Evolutionary conservation across 1,139 yeast species (phyloP).

Genomic region (Pichia sp.): DNA sequence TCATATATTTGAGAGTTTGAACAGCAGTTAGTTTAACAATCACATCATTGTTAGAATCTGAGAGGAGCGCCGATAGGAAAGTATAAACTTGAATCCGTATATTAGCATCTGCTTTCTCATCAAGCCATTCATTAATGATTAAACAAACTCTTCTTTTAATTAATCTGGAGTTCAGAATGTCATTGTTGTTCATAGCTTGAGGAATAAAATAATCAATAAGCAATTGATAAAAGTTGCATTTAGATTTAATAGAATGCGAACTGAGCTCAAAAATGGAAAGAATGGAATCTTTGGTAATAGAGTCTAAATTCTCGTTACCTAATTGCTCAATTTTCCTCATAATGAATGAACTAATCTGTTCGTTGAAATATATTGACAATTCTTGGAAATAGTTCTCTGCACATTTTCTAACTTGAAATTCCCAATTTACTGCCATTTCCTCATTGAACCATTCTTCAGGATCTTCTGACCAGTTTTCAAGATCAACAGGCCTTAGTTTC

Average conservation of each 20-base stretch:
- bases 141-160: slow-evolving; percentile 71
- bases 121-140: slow-evolving; percentile 74
- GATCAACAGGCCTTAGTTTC: slow-evolving; percentile 62
- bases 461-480: slow-evolving; percentile 73
- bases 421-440: slow-evolving; percentile 72
- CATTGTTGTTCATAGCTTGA: slow-evolving; percentile 44
- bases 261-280: slow-evolving; percentile 78
- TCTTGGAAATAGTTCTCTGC: slow-evolving; percentile 82
- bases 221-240: slow-evolving; percentile 44
- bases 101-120: slow-evolving; percentile 53
- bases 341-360: slow-evolving; percentile 52
- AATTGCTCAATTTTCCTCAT: slow-evolving; percentile 57
- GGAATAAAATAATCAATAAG: slow-evolving; percentile 45
- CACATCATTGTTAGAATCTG: slow-evolving; percentile 45
- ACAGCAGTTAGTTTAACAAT: slow-evolving; percentile 73
- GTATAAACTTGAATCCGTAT: slow-evolving; percentile 56
- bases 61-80: slow-evolving; percentile 40
- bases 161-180: slow-evolving; percentile 44
- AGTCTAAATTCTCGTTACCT: slow-evolving; percentile 34
- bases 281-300: slow-evolving; percentile 70
- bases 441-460: slow-evolving; percentile 93
- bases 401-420: slow-evolving; percentile 78
- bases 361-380: slow-evolving; percentile 57
- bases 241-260: slow-evolving; percentile 55
- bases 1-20: slow-evolving; percentile 58